Conservation (phyloP, 768 basidiomycete species). For the Pisolithus orientalis region DNA sequence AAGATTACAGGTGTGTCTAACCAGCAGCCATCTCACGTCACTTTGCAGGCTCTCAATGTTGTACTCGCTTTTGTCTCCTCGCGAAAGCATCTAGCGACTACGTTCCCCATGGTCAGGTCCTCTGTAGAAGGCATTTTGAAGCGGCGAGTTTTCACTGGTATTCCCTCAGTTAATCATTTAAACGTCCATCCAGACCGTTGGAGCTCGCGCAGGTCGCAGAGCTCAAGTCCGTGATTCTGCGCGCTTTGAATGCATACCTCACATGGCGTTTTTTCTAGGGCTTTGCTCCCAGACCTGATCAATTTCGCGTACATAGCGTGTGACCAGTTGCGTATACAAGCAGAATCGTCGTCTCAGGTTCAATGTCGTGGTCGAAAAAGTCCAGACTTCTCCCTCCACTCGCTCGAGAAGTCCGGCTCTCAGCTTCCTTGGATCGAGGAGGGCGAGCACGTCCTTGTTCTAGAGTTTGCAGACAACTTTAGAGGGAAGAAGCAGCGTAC, state of each 20-base stretch:
- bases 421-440: constrained; percentile 22
- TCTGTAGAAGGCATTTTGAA: constrained; percentile 81
- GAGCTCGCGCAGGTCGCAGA: constrained; percentile 76
- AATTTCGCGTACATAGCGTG: constrained; percentile 76
- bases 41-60: constrained; percentile 71
- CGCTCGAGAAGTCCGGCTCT: constrained; percentile 15
- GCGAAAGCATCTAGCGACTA: constrained; percentile 72
- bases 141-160: constrained; percentile 37
- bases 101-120: constrained; percentile 65
- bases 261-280: constrained; percentile 34
- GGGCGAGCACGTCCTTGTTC: constrained; percentile 44
- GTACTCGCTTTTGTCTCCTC: constrained; percentile 85
- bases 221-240: constrained; percentile 52
- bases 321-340: constrained; percentile 53
- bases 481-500: constrained; percentile 25
- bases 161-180: neutral
- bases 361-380: constrained; percentile 26
- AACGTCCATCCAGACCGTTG: constrained; percentile 51
- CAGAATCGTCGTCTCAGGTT: constrained; percentile 23
- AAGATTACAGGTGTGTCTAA: neutral
- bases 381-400: constrained; percentile 35
- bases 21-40: neutral
- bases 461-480: constrained; percentile 45
- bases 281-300: constrained; percentile 75
- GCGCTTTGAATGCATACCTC: neutral